Evolutionary conservation across 148 eudicot species (phyloP), one percentile per base, ranked within the genome.

Genomic region (Mesembryanthemum crystallinum): DNA sequence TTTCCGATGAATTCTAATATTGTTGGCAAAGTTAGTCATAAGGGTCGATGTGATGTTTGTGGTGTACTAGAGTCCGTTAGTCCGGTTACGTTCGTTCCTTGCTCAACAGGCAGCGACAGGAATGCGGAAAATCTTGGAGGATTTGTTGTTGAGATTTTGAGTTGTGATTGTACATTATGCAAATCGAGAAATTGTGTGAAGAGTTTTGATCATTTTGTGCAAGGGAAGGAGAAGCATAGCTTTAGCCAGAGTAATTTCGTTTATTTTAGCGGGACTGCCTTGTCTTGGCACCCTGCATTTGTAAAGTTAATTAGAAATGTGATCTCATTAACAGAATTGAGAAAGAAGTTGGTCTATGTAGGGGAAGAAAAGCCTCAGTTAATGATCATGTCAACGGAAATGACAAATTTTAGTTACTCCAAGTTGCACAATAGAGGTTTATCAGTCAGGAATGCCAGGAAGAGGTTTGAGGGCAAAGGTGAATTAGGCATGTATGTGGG

Each of bases 401-500:
- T 70, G 57, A 65, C 84, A 47, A 74, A 71, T 39, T 78, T 95
- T 64, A 67, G 67, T 79, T 51, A 82, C 37, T 61, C 63, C 18
- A 81, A 69, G 25, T 49, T 71, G 43, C 27, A 52, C 11, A 52
- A 30, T 67, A 58, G 70, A 7, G 73, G 71, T 73, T 54, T 73
- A 62, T 55, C 25, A 0, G 23, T 15, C 64, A 59, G 60, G 59
- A 81, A 73, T 66, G 52, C 64, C 27, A 23, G 72, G 27, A n/a
- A 28, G 51, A 73, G 39, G 18, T 69, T 79, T 64, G 69, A 80
- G 79, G 86, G 88, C 49, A 84, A 78, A 52, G 90, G 89, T 54
- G 87, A 82, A 78, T 82, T 81, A 76, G 93, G 89, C 37, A 74
- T 78, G 69, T 94, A 94, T 72, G 74, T 82, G 63, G 98, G 98